A percentile compares a stretch with the other conserved stretches of the same genome.
phyloP scores from a whole-genome alignment of 108 stramenopile species.

The Heterococcus sp. region DNA sequence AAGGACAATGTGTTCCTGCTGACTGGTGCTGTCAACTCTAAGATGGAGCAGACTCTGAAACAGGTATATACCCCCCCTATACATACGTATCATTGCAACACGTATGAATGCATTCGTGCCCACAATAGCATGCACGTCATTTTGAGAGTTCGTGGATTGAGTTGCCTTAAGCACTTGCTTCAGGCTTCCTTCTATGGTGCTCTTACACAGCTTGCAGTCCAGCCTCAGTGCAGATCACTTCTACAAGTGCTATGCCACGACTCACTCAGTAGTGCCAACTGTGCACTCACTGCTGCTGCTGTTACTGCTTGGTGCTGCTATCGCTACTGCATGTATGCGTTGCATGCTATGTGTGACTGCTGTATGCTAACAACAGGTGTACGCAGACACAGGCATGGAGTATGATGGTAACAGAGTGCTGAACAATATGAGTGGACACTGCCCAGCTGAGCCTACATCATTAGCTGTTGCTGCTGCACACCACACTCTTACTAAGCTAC shows the following conservation, averaged over 20 bases:
- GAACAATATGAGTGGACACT: constrained; percentile 20
- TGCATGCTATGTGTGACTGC: background rate
- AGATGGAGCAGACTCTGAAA: constrained; percentile 17
- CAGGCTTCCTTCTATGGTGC: no score
- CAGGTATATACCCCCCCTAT: no score
- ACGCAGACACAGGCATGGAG: background rate
- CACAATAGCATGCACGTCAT: background rate
- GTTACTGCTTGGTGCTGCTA: no score
- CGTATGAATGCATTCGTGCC: background rate
- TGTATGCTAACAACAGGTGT: background rate
- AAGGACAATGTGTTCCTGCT: constrained; percentile 18
- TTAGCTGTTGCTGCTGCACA: constrained; percentile 26
- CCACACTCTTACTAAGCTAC: constrained; percentile 26
- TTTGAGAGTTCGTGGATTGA: no score
- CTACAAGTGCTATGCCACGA: no score
- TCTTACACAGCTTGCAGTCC: no score
- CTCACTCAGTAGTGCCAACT: no score
- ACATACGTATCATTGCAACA: no score
- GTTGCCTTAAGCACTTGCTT: background rate
- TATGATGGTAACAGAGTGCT: constrained; percentile 2
- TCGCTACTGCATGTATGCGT: background rate
- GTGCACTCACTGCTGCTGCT: no score
- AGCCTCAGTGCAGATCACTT: no score
- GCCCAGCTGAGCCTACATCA: constrained; percentile 31
- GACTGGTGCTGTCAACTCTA: constrained; percentile 6